A percentile compares a stretch with the other conserved stretches of the same genome.
Evolutionary conservation across 2,329 filamentous ascomycete species (phyloP).

Genomic region (Botrytis hyacinthi): DNA sequence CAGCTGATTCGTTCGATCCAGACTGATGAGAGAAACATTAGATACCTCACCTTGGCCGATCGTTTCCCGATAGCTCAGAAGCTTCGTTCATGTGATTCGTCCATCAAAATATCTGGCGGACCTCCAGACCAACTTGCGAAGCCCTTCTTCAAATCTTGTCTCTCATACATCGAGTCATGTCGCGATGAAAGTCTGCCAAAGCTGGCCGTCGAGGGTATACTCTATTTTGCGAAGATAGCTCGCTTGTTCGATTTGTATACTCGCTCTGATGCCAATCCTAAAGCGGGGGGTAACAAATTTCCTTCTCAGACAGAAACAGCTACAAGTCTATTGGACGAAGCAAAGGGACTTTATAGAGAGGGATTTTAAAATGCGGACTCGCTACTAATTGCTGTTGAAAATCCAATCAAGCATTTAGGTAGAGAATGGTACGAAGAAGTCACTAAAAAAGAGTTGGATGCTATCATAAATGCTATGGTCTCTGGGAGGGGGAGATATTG

Average conservation of each 20-base stretch:
- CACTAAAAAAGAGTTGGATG: constrained; percentile 43
- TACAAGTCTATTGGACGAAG: constrained; percentile 35
- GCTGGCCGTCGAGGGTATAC: constrained; percentile 40
- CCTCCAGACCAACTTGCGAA: constrained; percentile 20
- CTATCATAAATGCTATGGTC: constrained; percentile 49
- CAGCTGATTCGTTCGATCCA: neutral
- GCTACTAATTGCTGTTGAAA: constrained; percentile 36
- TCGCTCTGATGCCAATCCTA: neutral
- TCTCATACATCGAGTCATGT: constrained; percentile 37
- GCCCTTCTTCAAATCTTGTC: constrained; percentile 36
- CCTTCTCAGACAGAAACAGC: neutral
- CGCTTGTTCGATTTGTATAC: constrained; percentile 32
- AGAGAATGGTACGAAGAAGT: constrained; percentile 43
- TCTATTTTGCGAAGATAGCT: constrained; percentile 40
- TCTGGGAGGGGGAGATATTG: constrained; percentile 42
- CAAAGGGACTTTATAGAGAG: constrained; percentile 38
- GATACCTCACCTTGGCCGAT: constrained; percentile 32
- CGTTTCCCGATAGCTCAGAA: constrained; percentile 34
- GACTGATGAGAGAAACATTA: neutral
- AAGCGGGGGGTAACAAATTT: neutral
- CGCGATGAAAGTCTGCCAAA: constrained; percentile 39
- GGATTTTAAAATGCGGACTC: constrained; percentile 37
- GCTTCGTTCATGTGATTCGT: neutral
- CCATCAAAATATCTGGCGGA: constrained; percentile 25
- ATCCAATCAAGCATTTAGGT: constrained; percentile 35